Base-by-base conservation (phyloP, 176 grass and related monocot genomes). In the Triticum aestivum region DNA sequence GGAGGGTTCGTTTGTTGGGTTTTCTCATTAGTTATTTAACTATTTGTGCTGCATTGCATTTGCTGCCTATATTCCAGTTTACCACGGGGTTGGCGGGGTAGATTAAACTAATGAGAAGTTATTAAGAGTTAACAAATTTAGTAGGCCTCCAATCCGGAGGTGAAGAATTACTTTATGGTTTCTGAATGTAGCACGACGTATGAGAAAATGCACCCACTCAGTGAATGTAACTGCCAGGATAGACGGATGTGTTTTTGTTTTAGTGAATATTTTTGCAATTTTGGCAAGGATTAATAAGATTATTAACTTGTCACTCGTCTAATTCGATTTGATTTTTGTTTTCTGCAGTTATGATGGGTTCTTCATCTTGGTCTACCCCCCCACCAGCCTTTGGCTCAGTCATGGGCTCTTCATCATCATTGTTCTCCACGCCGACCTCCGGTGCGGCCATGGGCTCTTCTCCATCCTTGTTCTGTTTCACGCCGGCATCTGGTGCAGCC, bases 261-360 rank as follows among this genome's bases (percentile, higher is more conserved):
- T 21, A 0, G 9, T 18, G 20, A 42, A 72, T 75, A 18, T 20
- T 18, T 29, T 10, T 13, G 24, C 9, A 8, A 58, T 58, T 58
- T 58, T 58, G 54, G 54, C 41, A 75, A 75, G 4, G 30, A 18
- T 14, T 45, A 7, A 9, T 41, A 47, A 13, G 44, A 47, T 70
- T 45, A 42, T 44, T 70, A 58, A 52, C 10, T 23, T 51, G 7
- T n/a, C 18, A 58, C 37, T 17, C 32, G 14, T 61, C 67, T 41
- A 56, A 83, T 59, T 39, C 52, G 3, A 41, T 72, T 4, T 72
- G 26, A 83, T 61, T 32, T 83, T 83, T 72, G 32, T 12, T 71
- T 58, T 71, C 44, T 71, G 66, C 80, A 82, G 66, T 14, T 58
- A 58, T 58, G 47, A 70, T 37, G 32, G 47, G 32, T 34, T 82